Evolutionary conservation across 768 basidiomycete species (phyloP), one percentile per base, ranked within the genome.

Genomic region (Exidia glandulosa): DNA sequence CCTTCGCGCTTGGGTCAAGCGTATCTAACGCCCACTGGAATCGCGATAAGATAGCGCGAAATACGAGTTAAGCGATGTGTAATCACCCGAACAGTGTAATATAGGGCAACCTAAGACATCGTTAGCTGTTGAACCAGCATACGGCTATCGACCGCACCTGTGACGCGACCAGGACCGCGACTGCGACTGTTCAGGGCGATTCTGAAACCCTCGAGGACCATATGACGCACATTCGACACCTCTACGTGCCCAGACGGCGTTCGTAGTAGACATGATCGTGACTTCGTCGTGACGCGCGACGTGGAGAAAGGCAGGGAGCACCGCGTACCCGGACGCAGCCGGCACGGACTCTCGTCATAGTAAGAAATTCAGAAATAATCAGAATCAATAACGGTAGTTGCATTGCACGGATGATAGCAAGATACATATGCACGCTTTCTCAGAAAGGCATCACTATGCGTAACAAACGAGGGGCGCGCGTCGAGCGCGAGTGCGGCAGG

Each of bases 21-120:
- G 76, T 72, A 58, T 86, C 83, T 58, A 87, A 66, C 1, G 85
- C 77, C 86, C 87, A 89, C 88, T 90, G 54, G 32, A 33, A 50
- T n/a, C 48, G 57, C 34, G 50, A 54, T 60, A 25, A 54, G 55
- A 54, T 30, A 30, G 45, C 23, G 57, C 52, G 29, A 25, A 30
- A 41, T 32, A 6, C 59, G 2, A 48, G 13, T 14, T 19, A 32
- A 25, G 29, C 34, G 30, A 31, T 56, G 58, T 30, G 14, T 30
- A 75, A 84, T 66, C 62, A 87, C 88, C 68, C 80, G 77, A 62
- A 89, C 75, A 32, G 88, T 85, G 69, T 89, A 90, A 69, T 85
- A 90, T 63, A 85, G 72, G 33, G 88, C 89, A 72, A 84, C 85
- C 88, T 91, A 81, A 62, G 66, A n/a, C 57, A 36, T 33, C 36